Evolutionary conservation across 1,139 yeast species (phyloP), one percentile per base, ranked within the genome.

Genomic region (Candida tropicalis): DNA sequence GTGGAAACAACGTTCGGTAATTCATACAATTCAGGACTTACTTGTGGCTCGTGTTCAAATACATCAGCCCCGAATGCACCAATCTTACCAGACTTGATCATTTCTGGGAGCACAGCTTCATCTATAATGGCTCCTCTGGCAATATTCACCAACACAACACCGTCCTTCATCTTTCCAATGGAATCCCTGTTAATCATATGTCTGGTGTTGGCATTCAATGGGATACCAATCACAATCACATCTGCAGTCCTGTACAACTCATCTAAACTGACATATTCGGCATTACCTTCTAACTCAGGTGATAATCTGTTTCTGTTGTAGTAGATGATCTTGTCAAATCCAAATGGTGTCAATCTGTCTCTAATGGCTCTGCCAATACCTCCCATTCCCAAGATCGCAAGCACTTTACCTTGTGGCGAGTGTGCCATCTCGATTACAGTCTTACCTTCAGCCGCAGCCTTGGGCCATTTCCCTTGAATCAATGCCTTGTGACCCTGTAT

Each of bases 1-100:
- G 84, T 67, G 25, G 83, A 73, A n/a, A 82, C 71, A 12, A 82
- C 87, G 47, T 79, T 79, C 2, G 79, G 79, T 53, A 77, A 58
- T 15, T 68, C 66, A 38, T 75, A 64, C 46, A 84, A 65, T 45
- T 83, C 88, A 53, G 70, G 61, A 31, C 82, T 73, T 12, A 81
- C 82, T 48, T 78, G 56, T 5, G 97, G 97, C 65, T 90, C 97
- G 52, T 74, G 67, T 59, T 87, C 96, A 62, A 80, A 85, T 28
- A 89, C 97, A 59, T 89, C 97, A 29, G 89, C 63, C 11, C 91
- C 95, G 48, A 82, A 87, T 9, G 83, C 66, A 32, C 83, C 81
- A 29, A 89, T 76, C 55, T 86, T 82, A 18, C 95, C 93, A 2
- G 71, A 61, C 53, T 84, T 79, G 55, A 89, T 70, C 6, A 82